phyloP scores from a whole-genome alignment of 352 stramenopile species.

The Plasmopara viticola region DNA sequence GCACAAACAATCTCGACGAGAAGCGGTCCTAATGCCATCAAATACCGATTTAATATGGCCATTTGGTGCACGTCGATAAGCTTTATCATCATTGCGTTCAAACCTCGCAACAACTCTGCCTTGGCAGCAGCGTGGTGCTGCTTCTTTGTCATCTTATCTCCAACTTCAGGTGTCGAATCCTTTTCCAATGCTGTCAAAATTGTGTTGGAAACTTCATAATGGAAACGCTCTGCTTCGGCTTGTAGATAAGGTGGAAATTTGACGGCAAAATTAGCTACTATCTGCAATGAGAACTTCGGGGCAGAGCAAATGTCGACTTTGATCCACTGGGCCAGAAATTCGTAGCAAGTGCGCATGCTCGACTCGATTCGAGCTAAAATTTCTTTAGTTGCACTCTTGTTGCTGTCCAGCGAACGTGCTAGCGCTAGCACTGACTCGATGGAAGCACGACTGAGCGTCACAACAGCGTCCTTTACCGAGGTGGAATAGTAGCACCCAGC shows the following conservation, averaged over 20 bases:
- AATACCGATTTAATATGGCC: conserved; percentile 36
- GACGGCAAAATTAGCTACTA: conserved; percentile 31
- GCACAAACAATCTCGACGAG: conserved; percentile 29
- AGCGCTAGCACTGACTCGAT: conserved; percentile 37
- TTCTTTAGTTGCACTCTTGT: neutral
- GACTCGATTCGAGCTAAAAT: conserved; percentile 15
- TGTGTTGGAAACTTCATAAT: conserved; percentile 27
- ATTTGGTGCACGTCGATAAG: conserved; percentile 38
- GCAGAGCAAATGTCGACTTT: conserved; percentile 30
- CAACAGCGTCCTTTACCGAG: conserved; percentile 25
- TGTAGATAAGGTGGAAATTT: conserved; percentile 27
- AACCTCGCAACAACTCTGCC: conserved; percentile 30
- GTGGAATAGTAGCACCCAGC: conserved; percentile 14
- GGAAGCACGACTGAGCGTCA: conserved; percentile 35
- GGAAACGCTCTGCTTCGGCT: conserved; percentile 27
- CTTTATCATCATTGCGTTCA: conserved; percentile 32
- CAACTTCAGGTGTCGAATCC: neutral
- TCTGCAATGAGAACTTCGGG: conserved; percentile 35
- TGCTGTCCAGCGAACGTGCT: conserved; percentile 23
- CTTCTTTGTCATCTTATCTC: conserved; percentile 11
- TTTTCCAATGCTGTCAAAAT: conserved; percentile 18
- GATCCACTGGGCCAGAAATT: conserved; percentile 35
- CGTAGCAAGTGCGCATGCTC: conserved; percentile 25
- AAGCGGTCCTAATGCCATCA: conserved; percentile 32
- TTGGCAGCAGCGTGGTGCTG: conserved; percentile 18